Base-by-base conservation (phyloP, 2,329 filamentous ascomycete genomes). In the Alternaria hordeiaustralica region DNA sequence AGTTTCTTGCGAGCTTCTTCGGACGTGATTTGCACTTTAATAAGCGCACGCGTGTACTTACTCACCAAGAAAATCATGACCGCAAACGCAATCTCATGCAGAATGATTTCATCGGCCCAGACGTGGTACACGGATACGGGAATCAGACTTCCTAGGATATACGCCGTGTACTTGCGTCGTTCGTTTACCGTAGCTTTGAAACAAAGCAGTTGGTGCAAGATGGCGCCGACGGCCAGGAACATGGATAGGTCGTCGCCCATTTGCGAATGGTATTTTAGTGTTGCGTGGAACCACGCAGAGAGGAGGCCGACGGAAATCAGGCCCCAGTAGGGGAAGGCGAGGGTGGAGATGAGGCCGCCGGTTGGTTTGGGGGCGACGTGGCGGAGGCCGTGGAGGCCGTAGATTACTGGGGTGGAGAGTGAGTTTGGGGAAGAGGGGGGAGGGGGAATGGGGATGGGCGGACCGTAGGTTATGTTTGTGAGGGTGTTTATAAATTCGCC, bases 241-340 rank as follows among this genome's bases (percentile, higher is more conserved):
- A 88, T 88, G 58, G 85, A 85, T n/a, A 88, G 77, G 68, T 89
- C 87, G 67, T 89, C 87, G 65, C 82, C 79, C 82, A 83, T 82
- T 68, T 84, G 82, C 50, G 80, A 81, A 66, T 82, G 81, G 61
- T 83, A 83, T 59, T 83, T 83, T 49, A 83, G 63, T 0, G 80
- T 83, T 2, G 80, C 74, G 70, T 84, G 83, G 62, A 81, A 84
- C 63, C 79, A 77, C 7, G 75, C 80, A 1, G 78, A 81, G 4
- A 82, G 75, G 15, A 84, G 59, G 18, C 82, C 82, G 7, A 84
- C 82, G 41, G 74, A 71, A 20, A 81, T 79, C 9, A 84, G 77
- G 5, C 80, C 82, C 67, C 81, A 76, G 66, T 84, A 84, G 6
- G 82, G 79, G 33, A 79, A 75, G 1, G 74, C 71, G 20, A 79